A percentile compares a stretch with the other conserved stretches of the same genome.
Evolutionary conservation across 2,329 filamentous ascomycete species (phyloP).

Genomic region (Pseudocercospora macadamiae): DNA sequence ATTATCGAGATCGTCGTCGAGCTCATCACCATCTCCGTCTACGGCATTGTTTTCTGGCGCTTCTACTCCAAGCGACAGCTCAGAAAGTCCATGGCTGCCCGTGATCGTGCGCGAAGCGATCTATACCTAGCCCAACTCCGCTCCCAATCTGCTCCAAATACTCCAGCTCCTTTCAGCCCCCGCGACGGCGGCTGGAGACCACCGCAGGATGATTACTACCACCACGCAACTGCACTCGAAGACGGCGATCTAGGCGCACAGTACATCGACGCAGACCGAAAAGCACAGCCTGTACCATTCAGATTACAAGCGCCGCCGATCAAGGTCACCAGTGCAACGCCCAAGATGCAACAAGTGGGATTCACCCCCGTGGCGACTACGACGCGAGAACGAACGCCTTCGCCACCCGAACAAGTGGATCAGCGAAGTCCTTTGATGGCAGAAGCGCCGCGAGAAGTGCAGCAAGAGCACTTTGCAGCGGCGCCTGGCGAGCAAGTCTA

Average conservation of each 20-base stretch:
- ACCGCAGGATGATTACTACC: conserved; percentile 44
- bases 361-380: conserved; percentile 56
- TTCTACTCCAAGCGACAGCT: conserved; percentile 96
- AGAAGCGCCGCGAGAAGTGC: conserved; percentile 46
- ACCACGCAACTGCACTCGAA: conserved; percentile 40
- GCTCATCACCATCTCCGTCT: conserved; percentile 86
- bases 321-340: conserved; percentile 77
- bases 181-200: conserved; percentile 56
- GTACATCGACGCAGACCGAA: conserved; percentile 61
- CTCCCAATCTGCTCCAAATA: conserved; percentile 68
- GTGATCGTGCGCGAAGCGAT: conserved; percentile 91
- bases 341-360: conserved; percentile 64
- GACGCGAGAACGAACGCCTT: conserved; percentile 27
- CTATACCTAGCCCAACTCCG: conserved; percentile 76
- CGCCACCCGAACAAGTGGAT: conserved; percentile 33
- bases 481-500: conserved; percentile 83
- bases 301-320: conserved; percentile 75
- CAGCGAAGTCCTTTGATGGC: conserved; percentile 45
- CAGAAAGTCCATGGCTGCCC: conserved; percentile 93
- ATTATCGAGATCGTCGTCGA: conserved; percentile 96
- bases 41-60: conserved; percentile 93
- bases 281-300: conserved; percentile 62
- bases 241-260: conserved; percentile 51
- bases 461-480: conserved; percentile 67
- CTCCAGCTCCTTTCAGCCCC: conserved; percentile 64